Percentiles rank a stretch among this genome's conserved stretches.
Evolutionary conservation across 1,139 yeast genomes (phyloP).

Genomic region (Saccharomyces hybrid): DNA sequence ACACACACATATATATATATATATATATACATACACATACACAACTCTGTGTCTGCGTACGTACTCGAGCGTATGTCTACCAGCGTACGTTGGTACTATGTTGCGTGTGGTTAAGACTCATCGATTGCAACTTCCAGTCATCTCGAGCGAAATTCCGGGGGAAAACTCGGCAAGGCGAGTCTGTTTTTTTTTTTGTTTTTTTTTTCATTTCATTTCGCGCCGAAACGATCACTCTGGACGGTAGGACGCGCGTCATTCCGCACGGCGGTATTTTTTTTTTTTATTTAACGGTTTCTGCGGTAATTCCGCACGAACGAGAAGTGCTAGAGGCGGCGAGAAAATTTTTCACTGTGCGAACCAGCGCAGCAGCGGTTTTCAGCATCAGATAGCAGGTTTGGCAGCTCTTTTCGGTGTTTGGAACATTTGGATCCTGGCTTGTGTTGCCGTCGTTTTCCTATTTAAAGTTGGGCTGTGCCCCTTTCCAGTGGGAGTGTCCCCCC

Average conservation of each 20-base stretch:
- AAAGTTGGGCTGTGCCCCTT: background rate
- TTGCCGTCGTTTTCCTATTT: background rate
- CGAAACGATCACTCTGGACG: no score
- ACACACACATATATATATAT: background rate
- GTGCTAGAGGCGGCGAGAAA: background rate
- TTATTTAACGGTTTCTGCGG: background rate
- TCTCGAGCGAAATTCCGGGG: constrained; percentile 1
- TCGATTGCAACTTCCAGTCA: background rate
- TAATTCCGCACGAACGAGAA: background rate
- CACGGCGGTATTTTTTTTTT: background rate
- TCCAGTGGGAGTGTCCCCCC: background rate
- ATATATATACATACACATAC: background rate
- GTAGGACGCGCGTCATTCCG: background rate
- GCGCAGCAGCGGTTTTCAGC: background rate
- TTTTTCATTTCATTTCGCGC: no score
- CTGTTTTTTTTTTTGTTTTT: no score
- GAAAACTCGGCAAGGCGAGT: background rate
- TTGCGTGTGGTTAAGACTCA: background rate
- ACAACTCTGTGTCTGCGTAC: background rate
- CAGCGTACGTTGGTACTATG: background rate
- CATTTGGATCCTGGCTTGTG: background rate
- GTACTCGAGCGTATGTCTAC: background rate
- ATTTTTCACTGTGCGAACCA: background rate
- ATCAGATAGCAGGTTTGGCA: background rate
- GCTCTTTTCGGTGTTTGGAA: background rate